Evolutionary conservation across 306 rosid species (phyloP), one percentile per base, ranked within the genome.

Genomic region (Ammopiptanthus mongolicus): DNA sequence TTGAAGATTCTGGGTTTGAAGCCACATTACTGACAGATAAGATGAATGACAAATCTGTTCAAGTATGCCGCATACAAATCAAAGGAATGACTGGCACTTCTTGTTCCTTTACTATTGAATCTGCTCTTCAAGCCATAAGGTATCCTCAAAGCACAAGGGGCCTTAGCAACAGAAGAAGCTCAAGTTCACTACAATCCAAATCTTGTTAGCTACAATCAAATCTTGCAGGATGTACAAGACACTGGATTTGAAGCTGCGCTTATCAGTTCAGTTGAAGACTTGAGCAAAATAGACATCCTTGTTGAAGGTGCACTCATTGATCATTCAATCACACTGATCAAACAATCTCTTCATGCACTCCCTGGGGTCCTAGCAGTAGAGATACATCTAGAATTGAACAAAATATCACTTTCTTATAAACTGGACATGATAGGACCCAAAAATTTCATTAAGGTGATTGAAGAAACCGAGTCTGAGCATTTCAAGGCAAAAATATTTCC

Each of bases 31-130:
- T 78, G 5, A 75, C 60, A 4, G 88, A 83, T 28, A 61, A 67
- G 15, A 51, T 21, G 17, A 73, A 25, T 22, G 87, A 76, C 3
- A 74, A 51, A 65, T 74, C 90, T 7, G 53, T 76, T 59, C 93
- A 91, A 79, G 88, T 85, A 2, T 89, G 97, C 71, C 88, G 93
- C 50, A 77, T 93, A 23, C 82, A 79, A 22, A 79, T 93, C 10
- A 78, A 79, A 21, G 98, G 93, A 83, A 91, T 93, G 98, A 88
- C 96, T 41, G 89, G 97, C 78, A 93, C 90, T 1, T 84, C 98
- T 4, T 93, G 97, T 58, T 89, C 96, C 57, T 86, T 96, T 19
- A 84, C 91, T 0, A 69, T 93, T 28, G 98, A 93, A 64, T 89
- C 93, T 19, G 80, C 82, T 65, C 74, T 93, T 9, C 76, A 71